Evolutionary conservation across 108 stramenopile genomes (phyloP), one percentile per base, ranked within the genome.

Genomic region (Cyclotella cryptica): DNA sequence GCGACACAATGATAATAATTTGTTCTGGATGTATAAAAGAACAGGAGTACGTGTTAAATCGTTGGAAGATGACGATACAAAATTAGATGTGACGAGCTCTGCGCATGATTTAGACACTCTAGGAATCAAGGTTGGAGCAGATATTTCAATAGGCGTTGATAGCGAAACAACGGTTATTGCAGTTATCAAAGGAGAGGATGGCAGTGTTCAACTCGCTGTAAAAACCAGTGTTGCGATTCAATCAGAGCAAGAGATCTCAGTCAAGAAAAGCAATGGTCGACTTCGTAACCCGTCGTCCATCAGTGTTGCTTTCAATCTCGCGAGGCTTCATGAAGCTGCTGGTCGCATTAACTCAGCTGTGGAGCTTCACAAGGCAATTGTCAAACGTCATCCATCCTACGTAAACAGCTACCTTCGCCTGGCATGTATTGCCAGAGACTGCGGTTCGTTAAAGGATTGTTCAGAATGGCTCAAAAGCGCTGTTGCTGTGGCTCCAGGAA

Each of bases 391-490:
- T 66, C 95, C 95, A 19, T 83, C 90, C 6, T 96, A 96, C 69
- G 90, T 93, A 52, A 93, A 93, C 67, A 90, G 90, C 58, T 92
- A 92, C 63, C 73, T 96, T 39, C 85, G 95, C 0, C 80, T 96
- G 27, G 95, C 95, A 41, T 93, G 92, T 74, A 96, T 96, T 61
- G 88, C 92, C 27, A 88, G 91, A 69, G 95, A 96, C 65, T 90
- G 87, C 72, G 95, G 95, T 8, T 90, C 89, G 46, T 75, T 96
- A 67, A 89, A 90, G 62, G 90, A 93, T 71, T 92, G 92, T 72
- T 88, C 95, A 0, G 89, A 87, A 28, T 96, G 95, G 95, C 84
- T 96, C 35, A 92, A 93, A 70, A 89, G 89, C 79, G 92, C 93
- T 1, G 88, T 90, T 30, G 82, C 85, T 44, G 90, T 84, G 12